Percentiles rank a stretch among this genome's conserved stretches.
Evolutionary conservation across 2,329 filamentous ascomycete species (phyloP).

Genomic region (Grosmannia penicillata): DNA sequence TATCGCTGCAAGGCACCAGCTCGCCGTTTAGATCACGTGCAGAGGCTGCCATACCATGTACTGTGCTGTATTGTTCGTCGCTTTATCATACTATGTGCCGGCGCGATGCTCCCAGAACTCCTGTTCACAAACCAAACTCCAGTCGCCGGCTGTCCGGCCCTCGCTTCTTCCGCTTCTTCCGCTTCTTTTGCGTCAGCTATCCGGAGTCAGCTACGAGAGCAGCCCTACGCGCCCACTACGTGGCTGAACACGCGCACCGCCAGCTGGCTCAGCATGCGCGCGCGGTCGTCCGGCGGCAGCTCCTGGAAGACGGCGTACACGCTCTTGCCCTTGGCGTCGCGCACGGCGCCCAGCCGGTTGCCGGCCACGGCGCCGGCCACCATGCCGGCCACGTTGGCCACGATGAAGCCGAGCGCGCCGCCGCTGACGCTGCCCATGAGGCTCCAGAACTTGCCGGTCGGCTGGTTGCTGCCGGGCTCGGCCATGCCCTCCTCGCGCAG

Average conservation of each 20-base stretch:
- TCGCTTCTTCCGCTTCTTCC: not conserved
- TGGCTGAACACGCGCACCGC: slow-evolving; percentile 78
- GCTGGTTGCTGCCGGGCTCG: slow-evolving; percentile 43
- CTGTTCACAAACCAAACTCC: not conserved
- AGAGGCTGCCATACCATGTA: too few relatives aligned
- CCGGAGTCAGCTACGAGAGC: too few relatives aligned
- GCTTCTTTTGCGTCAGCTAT: too few relatives aligned
- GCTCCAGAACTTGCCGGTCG: slow-evolving; percentile 70
- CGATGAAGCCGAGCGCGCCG: slow-evolving; percentile 83
- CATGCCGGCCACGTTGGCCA: slow-evolving; percentile 81
- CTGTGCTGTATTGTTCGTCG: too few relatives aligned
- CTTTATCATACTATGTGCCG: not conserved
- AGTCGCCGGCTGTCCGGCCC: not conserved
- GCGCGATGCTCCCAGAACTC: not conserved
- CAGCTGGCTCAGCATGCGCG: slow-evolving; percentile 67
- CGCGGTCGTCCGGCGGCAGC: slow-evolving; percentile 68
- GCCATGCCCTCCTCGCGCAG: slow-evolving; percentile 73
- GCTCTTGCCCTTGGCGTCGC: slow-evolving; percentile 86
- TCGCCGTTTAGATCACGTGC: not conserved
- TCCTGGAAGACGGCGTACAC: slow-evolving; percentile 88
- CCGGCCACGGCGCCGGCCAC: slow-evolving; percentile 85
- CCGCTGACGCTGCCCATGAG: slow-evolving; percentile 75
- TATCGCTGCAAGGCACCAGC: slow-evolving; percentile 5
- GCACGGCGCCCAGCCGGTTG: slow-evolving; percentile 76
- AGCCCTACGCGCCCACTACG: slow-evolving; percentile 41